Evolutionary conservation across 345 rosid species (phyloP).

Genomic region (Xanthoceras sorbifolium): DNA sequence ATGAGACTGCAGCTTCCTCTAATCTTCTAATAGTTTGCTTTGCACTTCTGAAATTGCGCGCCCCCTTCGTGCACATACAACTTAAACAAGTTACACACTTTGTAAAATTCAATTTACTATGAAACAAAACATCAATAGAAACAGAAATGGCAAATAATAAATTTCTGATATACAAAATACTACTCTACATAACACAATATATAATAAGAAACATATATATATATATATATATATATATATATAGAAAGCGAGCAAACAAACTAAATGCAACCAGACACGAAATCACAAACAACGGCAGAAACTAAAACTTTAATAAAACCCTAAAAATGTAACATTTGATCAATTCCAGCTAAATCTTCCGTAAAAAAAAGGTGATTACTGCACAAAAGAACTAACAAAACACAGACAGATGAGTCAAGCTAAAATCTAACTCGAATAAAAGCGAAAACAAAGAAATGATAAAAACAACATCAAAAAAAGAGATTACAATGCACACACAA

Average conservation of each 20-base stretch:
- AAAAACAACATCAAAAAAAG: too few species aligned
- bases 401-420: too few species aligned
- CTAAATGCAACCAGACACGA: background rate
- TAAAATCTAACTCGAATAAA: too few species aligned
- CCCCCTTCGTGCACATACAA: conserved; percentile 45
- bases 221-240: too few species aligned
- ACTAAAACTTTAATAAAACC: background rate
- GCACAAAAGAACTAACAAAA: too few species aligned
- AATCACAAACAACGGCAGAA: background rate
- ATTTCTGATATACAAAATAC: background rate
- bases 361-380: too few species aligned
- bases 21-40: conserved; percentile 74
- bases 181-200: too few species aligned
- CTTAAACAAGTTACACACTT: conserved; percentile 18
- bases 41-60: conserved; percentile 60
- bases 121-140: background rate
- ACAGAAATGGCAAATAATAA: background rate
- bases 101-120: background rate
- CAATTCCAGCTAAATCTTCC: conserved; percentile 13
- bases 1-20: conserved; percentile 85
- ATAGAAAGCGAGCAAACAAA: too few species aligned
- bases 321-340: background rate
- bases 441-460: too few species aligned
- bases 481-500: too few species aligned
- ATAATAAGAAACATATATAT: too few species aligned